Evolutionary conservation across 129 eudicot genomes (phyloP), one percentile per base, ranked within the genome.

Genomic region (Chrysanthemum lavandulifolium): DNA sequence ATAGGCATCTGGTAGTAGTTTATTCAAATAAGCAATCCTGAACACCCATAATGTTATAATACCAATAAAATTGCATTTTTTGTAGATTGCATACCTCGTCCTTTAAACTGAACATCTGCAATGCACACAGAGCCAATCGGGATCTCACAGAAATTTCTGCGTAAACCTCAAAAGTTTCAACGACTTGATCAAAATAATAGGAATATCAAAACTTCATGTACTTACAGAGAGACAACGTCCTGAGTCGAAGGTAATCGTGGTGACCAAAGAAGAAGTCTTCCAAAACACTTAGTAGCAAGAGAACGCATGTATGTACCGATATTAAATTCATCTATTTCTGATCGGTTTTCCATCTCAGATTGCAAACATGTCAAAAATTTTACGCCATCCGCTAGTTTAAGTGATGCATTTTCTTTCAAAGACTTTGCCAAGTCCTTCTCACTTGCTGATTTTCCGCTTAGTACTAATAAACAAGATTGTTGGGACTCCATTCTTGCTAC

Each of bases 21-120:
- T 36, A 40, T 40, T 40, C 10, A 7, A 7, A 40, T 40, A 40
- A 40, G 47, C 47, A 40, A 40, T 40, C 47, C 47, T 10, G 8
- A 40, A 36, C 45, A 36, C 45, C 45, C 45, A 36, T 36, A 6
- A 53, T 53, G 58, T 13, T 53, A 14, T 53, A 14, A 53, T 40
- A 53, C n/a, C 18, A 15, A 53, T 43, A 16, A 7, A 25, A 9
- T 52, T 25, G 14, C 13, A 69, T 52, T 27, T 33, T 69, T 55
- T 47, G 33, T 16, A 54, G 48, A 81, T 67, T 16, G 13, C 67
- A 77, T 48, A 91, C 97, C 97, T 91, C 96, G 80, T 56, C 97
- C 97, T 86, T 86, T 91, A 31, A 72, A 70, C 71, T 91, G 97
- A 77, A 86, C 75, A 79, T 91, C 97, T 6, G 96, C 90, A 59